These are phyloP conservation scores for Calonectria naviculata DNA, from an alignment of 2,329 filamentous ascomycete genomes.

Conservation along the genomic window DNA sequence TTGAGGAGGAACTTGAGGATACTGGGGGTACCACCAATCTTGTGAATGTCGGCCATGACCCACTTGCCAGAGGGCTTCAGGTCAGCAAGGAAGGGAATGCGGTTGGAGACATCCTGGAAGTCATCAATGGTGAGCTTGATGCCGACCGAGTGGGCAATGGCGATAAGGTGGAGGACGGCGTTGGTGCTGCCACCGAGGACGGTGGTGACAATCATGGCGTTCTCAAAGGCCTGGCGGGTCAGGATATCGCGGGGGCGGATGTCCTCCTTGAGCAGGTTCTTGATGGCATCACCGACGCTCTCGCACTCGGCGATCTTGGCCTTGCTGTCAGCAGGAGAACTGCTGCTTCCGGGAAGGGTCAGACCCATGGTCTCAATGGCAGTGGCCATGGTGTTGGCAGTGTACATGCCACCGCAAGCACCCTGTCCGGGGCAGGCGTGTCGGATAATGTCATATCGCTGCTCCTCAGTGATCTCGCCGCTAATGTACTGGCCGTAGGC, in stretches of 20 bases:
- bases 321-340: conserved; percentile 79
- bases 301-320: conserved; percentile 80
- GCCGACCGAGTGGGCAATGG: conserved; percentile 84
- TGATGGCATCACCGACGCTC: conserved; percentile 77
- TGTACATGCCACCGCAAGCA: conserved; percentile 90
- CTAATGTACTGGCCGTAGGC: conserved; percentile 95
- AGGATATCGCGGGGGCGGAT: conserved; percentile 83
- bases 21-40: conserved; percentile 87
- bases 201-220: conserved; percentile 86
- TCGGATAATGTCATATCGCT: conserved; percentile 94
- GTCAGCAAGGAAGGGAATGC: conserved; percentile 83
- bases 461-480: conserved; percentile 89
- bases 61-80: conserved; percentile 89
- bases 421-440: conserved; percentile 78
- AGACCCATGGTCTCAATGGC: conserved; percentile 92
- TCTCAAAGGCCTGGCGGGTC: conserved; percentile 83
- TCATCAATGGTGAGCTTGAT: conserved; percentile 87
- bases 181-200: conserved; percentile 89
- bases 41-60: conserved; percentile 86
- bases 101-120: conserved; percentile 85
- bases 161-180: conserved; percentile 85
- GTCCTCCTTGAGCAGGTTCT: conserved; percentile 79
- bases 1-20: conserved; percentile 90
- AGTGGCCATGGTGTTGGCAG: conserved; percentile 93
- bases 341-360: conserved; percentile 85